Base-by-base conservation (phyloP, 169 alveolate species). In the Plasmodium sp. region DNA sequence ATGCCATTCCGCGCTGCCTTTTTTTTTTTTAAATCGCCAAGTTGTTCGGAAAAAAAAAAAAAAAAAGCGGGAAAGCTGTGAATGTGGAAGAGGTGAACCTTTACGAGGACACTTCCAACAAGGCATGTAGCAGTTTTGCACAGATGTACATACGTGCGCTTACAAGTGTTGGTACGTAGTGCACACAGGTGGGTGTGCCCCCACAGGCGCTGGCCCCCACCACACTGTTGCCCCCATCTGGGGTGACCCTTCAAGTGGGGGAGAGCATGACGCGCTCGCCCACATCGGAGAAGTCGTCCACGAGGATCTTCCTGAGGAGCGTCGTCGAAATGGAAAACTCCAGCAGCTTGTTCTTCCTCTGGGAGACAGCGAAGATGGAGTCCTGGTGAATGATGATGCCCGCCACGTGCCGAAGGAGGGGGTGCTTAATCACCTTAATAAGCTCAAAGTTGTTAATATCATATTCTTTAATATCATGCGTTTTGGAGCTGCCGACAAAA, bases 391-490 rank as follows among this genome's bases (percentile, higher is more conserved):
- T 72, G 54, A 22, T 73, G n/a, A 92, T 92, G 1, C 95, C 95
- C 16, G 95, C 95, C 33, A 92, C 95, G 77, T 92, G 95, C 51
- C 67, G 82, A 16, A 92, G 84, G 18, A 92, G 58, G n/a, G 92
- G 92, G 14, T 92, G 95, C 41, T 92, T 92, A n/a, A 92, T 81
- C 39, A 54, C 79, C 48, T 92, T 92, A 54, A 92, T 82, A 18
- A 92, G 81, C 56, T 92, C 95, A 83, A 56, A 92, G 41, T 92
- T 92, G 43, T 92, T 27, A 51, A 83, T 41, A 62, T 81, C 92
- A 82, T 92, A 92, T 51, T 92, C 91, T 92, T 92, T 92, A 81
- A 92, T 92, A 92, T 92, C 95, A 71, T 92, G 92, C 9, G 92
- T 81, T 82, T 71, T 92, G 36, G 95, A 92, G 73, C 95, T 92